Evolutionary conservation across 495 filamentous ascomycete species (phyloP).

Genomic region (Penicillium alfredii): DNA sequence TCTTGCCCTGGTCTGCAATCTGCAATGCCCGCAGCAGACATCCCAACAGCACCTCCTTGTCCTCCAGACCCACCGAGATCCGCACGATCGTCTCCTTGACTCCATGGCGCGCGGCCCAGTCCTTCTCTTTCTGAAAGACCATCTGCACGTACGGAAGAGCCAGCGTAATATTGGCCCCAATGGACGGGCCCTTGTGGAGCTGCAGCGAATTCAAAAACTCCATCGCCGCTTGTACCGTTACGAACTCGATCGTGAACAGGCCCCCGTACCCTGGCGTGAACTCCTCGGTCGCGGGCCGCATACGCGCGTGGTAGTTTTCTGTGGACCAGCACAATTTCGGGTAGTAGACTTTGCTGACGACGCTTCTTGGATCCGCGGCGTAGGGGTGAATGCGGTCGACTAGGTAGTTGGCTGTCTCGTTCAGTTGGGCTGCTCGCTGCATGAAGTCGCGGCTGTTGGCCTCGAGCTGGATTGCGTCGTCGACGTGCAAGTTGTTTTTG

Average conservation of each 20-base stretch:
- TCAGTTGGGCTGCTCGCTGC: constrained; percentile 7
- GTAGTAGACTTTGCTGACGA: constrained; percentile 34
- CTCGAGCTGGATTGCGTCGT: constrained; percentile 18
- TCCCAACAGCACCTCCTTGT: too few species aligned
- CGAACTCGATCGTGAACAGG: constrained; percentile 37
- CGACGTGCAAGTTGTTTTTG: constrained; percentile 11
- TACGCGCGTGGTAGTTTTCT: constrained; percentile 27
- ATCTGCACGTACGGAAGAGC: constrained; percentile 19
- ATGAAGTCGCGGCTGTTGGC: constrained; percentile 18
- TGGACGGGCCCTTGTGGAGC: constrained; percentile 15
- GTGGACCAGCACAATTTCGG: constrained; percentile 20
- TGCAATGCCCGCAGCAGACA: too few species aligned
- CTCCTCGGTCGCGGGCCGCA: constrained; percentile 21
- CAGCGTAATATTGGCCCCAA: constrained; percentile 19
- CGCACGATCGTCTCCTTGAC: constrained; percentile 18
- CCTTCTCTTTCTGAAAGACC: constrained; percentile 13
- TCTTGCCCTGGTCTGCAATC: too few species aligned
- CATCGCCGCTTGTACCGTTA: constrained; percentile 12
- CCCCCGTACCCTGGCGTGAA: constrained; percentile 30
- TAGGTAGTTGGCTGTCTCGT: constrained; percentile 18
- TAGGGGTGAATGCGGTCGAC: constrained; percentile 27
- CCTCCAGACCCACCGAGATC: constrained; percentile 19
- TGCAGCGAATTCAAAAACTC: constrained; percentile 16
- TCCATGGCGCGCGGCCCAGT: constrained; percentile 16
- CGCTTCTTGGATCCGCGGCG: constrained; percentile 7